A percentile compares a stretch with the other conserved stretches of the same genome.
phyloP scores from a whole-genome alignment of 2,329 filamentous ascomycete genomes.

The Beauveria asiatica region DNA sequence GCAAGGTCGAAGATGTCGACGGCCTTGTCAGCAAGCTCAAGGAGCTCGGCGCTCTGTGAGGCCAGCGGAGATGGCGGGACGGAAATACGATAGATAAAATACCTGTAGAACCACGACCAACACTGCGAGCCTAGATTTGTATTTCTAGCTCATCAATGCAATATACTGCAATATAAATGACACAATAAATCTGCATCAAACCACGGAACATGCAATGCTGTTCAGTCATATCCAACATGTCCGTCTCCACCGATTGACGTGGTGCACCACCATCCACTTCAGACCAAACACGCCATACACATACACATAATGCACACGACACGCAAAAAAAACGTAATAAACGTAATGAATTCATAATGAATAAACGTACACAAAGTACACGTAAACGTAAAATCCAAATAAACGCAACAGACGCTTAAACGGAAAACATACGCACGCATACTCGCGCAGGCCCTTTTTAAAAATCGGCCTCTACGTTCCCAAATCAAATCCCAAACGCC shows the following conservation, averaged over 20 bases:
- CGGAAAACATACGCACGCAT: conserved; percentile 1
- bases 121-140: neutral
- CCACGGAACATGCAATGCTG: neutral
- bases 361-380: conserved; percentile 9
- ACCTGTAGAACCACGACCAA: conserved; percentile 3
- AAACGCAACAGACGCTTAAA: conserved; percentile 4
- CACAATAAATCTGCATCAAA: neutral
- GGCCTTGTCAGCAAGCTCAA: conserved; percentile 91
- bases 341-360: conserved; percentile 12
- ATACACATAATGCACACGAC: conserved; percentile 13
- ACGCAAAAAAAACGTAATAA: conserved; percentile 17
- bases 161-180: neutral
- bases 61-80: neutral
- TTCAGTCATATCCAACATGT: neutral
- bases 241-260: neutral
- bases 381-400: conserved; percentile 8
- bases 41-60: conserved; percentile 85
- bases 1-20: conserved; percentile 95
- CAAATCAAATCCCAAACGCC: conserved; percentile 2
- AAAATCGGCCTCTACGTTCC: conserved; percentile 2
- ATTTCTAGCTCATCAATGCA: neutral
- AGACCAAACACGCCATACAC: neutral
- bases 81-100: neutral
- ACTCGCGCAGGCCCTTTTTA: neutral
- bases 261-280: neutral